Conservation (phyloP, 164 flowering plant species). For the Echeveria elegans region DNA sequence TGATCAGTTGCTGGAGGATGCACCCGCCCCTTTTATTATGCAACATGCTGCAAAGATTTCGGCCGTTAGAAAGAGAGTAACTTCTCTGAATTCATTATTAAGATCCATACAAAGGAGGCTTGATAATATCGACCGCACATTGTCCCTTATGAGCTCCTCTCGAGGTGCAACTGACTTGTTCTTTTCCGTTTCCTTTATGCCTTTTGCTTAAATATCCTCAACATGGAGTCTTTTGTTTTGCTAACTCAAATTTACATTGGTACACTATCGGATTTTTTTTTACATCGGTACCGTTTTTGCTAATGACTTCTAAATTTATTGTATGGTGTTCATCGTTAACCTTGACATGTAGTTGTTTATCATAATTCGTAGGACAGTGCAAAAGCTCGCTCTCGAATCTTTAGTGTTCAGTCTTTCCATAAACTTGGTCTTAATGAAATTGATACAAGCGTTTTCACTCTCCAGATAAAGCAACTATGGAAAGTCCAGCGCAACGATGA, state of each 20-base stretch:
- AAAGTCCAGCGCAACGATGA: constrained; percentile 1
- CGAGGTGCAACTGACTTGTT: constrained; percentile 32
- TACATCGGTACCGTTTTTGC: too few species aligned
- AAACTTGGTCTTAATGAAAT: not conserved
- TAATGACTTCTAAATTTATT: too few species aligned
- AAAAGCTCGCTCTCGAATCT: too few species aligned
- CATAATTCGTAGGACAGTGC: too few species aligned
- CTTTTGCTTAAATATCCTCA: not conserved
- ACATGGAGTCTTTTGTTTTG: too few species aligned
- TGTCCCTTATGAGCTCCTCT: constrained; percentile 31
- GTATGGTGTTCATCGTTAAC: too few species aligned
- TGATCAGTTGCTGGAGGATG: constrained; percentile 87
- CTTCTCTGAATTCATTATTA: constrained; percentile 57
- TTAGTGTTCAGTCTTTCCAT: not conserved
- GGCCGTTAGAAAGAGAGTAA: constrained; percentile 74
- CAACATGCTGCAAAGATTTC: constrained; percentile 87
- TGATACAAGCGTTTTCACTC: not conserved
- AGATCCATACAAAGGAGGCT: constrained; percentile 69
- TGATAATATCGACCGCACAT: constrained; percentile 71
- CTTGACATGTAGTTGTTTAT: too few species aligned
- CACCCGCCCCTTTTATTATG: constrained; percentile 84
- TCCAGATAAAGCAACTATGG: constrained; percentile 4
- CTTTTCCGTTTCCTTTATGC: not conserved
- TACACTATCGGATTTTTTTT: too few species aligned
- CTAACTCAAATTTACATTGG: too few species aligned